A percentile compares a stretch with the other conserved stretches of the same genome.
Conservation (phyloP, 2,329 filamentous ascomycete genomes). For the Monilinia fructicola region DNA sequence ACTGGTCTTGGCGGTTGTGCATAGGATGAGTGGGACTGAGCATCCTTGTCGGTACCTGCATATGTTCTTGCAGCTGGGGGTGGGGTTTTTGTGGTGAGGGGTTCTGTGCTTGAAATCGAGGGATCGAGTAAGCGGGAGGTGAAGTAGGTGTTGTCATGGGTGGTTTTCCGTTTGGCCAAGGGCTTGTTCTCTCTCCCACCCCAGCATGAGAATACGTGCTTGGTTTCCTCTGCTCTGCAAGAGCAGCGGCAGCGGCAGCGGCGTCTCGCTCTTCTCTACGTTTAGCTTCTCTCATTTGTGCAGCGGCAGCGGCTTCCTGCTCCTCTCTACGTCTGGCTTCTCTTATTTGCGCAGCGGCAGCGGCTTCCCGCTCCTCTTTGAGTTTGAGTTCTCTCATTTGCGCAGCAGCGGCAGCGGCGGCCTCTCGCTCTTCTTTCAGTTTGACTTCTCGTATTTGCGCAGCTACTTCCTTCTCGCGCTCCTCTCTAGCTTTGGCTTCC, state of each 20-base stretch:
- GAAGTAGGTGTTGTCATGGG: slow-evolving; percentile 40
- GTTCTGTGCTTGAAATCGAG: slow-evolving; percentile 40
- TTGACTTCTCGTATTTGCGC: slow-evolving; percentile 41
- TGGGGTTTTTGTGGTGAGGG: slow-evolving; percentile 47
- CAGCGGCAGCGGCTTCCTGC: not conserved
- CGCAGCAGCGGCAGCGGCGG: slow-evolving; percentile 31
- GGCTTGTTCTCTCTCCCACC: slow-evolving; percentile 67
- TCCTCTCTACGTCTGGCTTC: not conserved
- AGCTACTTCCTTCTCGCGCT: slow-evolving; percentile 27
- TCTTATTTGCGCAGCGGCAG: not conserved
- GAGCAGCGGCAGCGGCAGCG: slow-evolving; percentile 8
- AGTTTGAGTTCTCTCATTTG: not conserved
- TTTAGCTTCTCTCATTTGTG: not conserved
- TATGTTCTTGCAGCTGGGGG: slow-evolving; percentile 57
- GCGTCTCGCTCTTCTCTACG: slow-evolving; percentile 26
- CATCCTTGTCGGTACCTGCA: slow-evolving; percentile 58
- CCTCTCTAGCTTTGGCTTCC: slow-evolving; percentile 28
- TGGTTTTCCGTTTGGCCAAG: slow-evolving; percentile 65
- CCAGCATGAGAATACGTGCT: slow-evolving; percentile 61
- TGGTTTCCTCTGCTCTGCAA: slow-evolving; percentile 36
- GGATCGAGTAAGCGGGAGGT: slow-evolving; percentile 39
- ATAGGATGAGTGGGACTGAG: slow-evolving; percentile 75
- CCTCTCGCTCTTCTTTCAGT: slow-evolving; percentile 38
- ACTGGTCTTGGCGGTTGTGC: slow-evolving; percentile 60
- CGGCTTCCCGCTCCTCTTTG: not conserved